Conservation (phyloP, 768 basidiomycete genomes). For the Tylopilus plumbeoviolaceoides region DNA sequence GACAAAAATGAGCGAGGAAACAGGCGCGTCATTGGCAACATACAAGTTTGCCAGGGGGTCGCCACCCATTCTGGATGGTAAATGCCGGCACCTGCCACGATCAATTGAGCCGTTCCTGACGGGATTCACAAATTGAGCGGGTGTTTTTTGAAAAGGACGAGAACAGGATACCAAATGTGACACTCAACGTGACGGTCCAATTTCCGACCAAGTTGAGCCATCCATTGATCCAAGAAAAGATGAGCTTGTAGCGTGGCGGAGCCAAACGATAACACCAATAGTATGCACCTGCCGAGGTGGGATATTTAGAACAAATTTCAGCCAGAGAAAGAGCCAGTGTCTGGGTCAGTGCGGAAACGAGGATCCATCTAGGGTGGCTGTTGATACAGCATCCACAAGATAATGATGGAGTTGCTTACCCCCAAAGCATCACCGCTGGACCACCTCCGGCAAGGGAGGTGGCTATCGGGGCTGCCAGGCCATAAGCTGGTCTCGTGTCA, state of each 20-base stretch:
- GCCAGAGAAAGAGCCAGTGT: conserved; percentile 51
- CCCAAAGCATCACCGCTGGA: conserved; percentile 56
- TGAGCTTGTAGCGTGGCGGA: conserved; percentile 44
- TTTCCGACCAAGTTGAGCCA: conserved; percentile 68
- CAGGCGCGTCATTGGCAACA: conserved; percentile 4
- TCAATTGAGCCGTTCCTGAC: conserved; percentile 54
- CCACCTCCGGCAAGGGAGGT: conserved; percentile 54
- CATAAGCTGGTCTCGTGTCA: conserved; percentile 41
- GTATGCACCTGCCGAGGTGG: conserved; percentile 58
- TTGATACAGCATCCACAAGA: background rate
- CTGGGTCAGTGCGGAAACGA: conserved; percentile 47
- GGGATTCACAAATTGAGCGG: background rate
- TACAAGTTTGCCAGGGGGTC: conserved; percentile 59
- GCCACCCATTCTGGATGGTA: conserved; percentile 56
- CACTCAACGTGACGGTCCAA: conserved; percentile 65
- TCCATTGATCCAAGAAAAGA: conserved; percentile 63
- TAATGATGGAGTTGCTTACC: conserved; percentile 30
- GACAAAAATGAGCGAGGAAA: background rate
- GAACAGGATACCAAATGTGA: conserved; percentile 46
- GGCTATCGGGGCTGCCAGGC: conserved; percentile 52
- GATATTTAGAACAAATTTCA: conserved; percentile 58
- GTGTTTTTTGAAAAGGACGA: background rate
- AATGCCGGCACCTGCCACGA: conserved; percentile 56
- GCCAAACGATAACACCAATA: conserved; percentile 66
- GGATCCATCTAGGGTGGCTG: conserved; percentile 39